Evolutionary conservation across 768 basidiomycete species (phyloP).

Genomic region (Boletus rufocinnamomeus): DNA sequence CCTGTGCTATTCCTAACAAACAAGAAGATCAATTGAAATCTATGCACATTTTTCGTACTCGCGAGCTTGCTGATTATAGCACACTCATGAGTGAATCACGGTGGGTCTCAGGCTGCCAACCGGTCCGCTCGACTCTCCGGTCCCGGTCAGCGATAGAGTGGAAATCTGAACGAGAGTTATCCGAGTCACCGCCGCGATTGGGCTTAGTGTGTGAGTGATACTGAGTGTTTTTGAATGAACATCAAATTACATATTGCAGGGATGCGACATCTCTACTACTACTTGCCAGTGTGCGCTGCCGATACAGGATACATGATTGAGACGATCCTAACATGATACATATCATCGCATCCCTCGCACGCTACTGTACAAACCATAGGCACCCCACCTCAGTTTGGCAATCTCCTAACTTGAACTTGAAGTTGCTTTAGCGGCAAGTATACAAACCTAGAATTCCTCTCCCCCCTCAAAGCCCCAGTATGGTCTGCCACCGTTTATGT

Average conservation of each 20-base stretch:
- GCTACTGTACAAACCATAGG: too few species aligned
- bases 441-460: too few species aligned
- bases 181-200: neutral
- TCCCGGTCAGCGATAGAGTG: neutral
- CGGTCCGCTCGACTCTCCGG: neutral
- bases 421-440: neutral
- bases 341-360: too few species aligned
- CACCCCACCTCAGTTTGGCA: too few species aligned
- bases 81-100: too few species aligned
- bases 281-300: neutral
- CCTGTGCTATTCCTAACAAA: too few species aligned
- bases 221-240: neutral
- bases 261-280: neutral
- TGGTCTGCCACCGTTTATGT: neutral
- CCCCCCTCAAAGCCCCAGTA: neutral
- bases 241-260: neutral
- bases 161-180: neutral
- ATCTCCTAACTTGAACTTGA: neutral
- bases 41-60: too few species aligned
- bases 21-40: too few species aligned
- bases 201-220: neutral
- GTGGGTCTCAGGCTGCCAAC: neutral
- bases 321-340: too few species aligned
- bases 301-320: too few species aligned
- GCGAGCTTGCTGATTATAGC: too few species aligned